Evolutionary conservation across 345 rosid species (phyloP).

Genomic region (Eucalyptus virginea): DNA sequence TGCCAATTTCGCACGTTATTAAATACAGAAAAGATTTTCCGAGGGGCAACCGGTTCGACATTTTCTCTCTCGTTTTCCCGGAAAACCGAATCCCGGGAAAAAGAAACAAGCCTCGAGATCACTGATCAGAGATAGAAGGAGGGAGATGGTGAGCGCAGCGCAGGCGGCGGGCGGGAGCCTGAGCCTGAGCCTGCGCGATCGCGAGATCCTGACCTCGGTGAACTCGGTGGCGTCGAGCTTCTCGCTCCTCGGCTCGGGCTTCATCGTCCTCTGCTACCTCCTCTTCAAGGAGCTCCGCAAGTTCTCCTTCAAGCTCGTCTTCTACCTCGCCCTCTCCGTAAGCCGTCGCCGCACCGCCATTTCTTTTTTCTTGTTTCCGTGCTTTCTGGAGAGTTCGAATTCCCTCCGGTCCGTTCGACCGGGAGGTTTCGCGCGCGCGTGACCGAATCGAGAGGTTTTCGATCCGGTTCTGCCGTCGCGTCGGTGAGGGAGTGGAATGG

Average conservation of each 20-base stretch:
- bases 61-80: neutral
- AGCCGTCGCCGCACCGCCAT: neutral
- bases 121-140: neutral
- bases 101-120: neutral
- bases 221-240: conserved; percentile 73
- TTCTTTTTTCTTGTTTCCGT: neutral
- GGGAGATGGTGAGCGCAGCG: neutral
- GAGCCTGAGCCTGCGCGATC: conserved; percentile 22
- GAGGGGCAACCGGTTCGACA: neutral
- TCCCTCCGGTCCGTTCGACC: neutral
- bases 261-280: conserved; percentile 81
- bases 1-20: neutral
- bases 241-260: conserved; percentile 76
- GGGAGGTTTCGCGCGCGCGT: neutral
- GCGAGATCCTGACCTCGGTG: conserved; percentile 42
- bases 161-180: conserved; percentile 25
- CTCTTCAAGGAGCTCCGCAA: conserved; percentile 94
- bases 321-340: conserved; percentile 91
- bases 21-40: neutral
- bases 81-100: neutral
- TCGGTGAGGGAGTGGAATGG: neutral
- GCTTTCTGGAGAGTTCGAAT: neutral
- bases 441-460: neutral
- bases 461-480: neutral
- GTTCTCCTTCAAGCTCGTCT: conserved; percentile 97